Evolutionary conservation across 1,284 basidiomycete genomes (phyloP), one percentile per base, ranked within the genome.

Genomic region (Fomitopsis schrenkii): DNA sequence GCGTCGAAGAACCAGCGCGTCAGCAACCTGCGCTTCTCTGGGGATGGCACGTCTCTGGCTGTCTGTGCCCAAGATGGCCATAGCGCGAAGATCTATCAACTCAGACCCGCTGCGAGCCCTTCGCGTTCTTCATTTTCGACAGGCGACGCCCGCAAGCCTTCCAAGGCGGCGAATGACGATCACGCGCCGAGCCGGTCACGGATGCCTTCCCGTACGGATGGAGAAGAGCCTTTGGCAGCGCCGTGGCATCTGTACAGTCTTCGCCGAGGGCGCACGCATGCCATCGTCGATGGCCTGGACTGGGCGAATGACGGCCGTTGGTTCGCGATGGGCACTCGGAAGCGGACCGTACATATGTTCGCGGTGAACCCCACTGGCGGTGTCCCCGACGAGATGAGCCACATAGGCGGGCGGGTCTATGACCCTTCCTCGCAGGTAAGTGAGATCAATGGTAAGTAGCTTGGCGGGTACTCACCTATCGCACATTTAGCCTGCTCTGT

Each of bases 301-400:
- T 87, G 86, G 78, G 82, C 86, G 2, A 68, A 72, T 0, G 89
- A 91, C 67, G 86, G 85, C 22, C 75, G 87, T 33, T 94, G 90
- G 87, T 75, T 90, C 5, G 90, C 85, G 0, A 75, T 94, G 36
- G 84, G 83, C 1, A 93, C 84, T 55, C 70, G 78, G 68, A 86
- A 86, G 66, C 72, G 87, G 53, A 88, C 84, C 0, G 71, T 87
- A 45, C 90, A 95, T 74, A 75, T 94, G 0, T 95, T 92, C 70
- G 84, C 90, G 9, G 78, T 89, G 22, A 88, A 91, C 68, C 91
- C 91, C 0, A 86, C 86, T 59, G 92, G 91, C 0, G 91, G 93
- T 3, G 79, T 77, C 57, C 79, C 89, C 0, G 84, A 90, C 70
- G 75, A 83, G 8, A 69, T 72, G n/a, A 89, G 87, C 60, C 91